A percentile compares a stretch with the other conserved stretches of the same genome.
Evolutionary conservation across 768 basidiomycete genomes (phyloP).

Genomic region (Hemileccinum rubropunctum): DNA sequence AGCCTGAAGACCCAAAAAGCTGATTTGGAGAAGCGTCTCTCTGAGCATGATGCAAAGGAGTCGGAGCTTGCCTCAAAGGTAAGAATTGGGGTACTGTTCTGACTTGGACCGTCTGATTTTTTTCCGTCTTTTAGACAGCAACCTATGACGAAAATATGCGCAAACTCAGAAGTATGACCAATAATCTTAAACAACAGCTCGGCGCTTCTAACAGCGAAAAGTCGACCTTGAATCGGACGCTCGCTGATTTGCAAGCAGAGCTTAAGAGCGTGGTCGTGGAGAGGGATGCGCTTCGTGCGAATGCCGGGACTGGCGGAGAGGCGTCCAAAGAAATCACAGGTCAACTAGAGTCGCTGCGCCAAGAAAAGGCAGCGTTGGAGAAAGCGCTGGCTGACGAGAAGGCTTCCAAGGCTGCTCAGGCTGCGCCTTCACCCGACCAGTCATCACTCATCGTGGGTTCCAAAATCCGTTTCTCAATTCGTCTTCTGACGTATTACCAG

Average conservation of each 20-base stretch:
- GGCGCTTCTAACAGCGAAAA: constrained; percentile 28
- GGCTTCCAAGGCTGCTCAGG: constrained; percentile 21
- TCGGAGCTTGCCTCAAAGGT: constrained; percentile 33
- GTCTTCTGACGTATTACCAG: constrained; percentile 32
- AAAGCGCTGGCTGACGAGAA: constrained; percentile 39
- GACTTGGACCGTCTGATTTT: neutral
- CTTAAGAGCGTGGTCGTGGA: constrained; percentile 30
- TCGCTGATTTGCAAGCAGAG: constrained; percentile 24
- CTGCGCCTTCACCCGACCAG: constrained; percentile 21
- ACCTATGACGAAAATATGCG: constrained; percentile 43
- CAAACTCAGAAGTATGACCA: constrained; percentile 29
- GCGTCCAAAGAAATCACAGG: constrained; percentile 30
- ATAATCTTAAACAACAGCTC: constrained; percentile 25
- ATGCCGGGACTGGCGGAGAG: constrained; percentile 12
- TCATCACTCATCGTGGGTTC: constrained; percentile 33
- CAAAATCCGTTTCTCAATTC: neutral
- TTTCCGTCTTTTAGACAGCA: constrained; percentile 33
- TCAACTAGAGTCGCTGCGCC: constrained; percentile 36
- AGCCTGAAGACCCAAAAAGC: constrained; percentile 44
- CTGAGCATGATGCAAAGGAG: constrained; percentile 31
- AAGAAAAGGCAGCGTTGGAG: constrained; percentile 39
- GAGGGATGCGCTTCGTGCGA: constrained; percentile 25
- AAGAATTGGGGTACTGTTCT: neutral
- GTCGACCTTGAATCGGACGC: constrained; percentile 26
- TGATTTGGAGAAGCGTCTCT: constrained; percentile 30